Conservation (phyloP, 2,329 filamentous ascomycete genomes). For the Polychaeton citri region DNA sequence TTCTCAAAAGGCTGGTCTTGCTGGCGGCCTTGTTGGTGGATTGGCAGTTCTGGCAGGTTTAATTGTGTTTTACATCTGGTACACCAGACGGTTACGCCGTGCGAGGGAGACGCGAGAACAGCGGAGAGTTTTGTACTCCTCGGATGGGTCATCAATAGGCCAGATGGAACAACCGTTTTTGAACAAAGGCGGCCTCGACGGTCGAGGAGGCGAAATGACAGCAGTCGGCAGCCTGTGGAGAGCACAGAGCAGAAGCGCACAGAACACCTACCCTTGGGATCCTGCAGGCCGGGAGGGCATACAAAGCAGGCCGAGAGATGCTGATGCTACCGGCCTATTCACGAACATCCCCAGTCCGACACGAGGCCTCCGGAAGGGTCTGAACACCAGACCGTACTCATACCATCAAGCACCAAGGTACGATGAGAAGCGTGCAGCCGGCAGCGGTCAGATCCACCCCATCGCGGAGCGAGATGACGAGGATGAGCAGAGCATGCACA, state of each 20-base stretch:
- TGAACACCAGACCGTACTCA: constrained; percentile 22
- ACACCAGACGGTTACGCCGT: constrained; percentile 26
- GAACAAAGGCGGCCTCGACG: constrained; percentile 18
- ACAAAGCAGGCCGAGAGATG: constrained; percentile 13
- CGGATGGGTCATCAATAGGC: constrained; percentile 28
- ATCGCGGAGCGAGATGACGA: constrained; percentile 52
- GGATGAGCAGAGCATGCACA: constrained; percentile 23
- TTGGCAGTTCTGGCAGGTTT: constrained; percentile 28
- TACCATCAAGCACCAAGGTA: constrained; percentile 29
- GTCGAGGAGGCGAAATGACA: constrained; percentile 26
- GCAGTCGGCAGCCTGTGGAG: constrained; percentile 11
- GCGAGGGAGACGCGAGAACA: constrained; percentile 37
- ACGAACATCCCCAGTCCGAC: constrained; percentile 36
- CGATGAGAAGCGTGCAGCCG: constrained; percentile 35
- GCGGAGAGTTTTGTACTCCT: constrained; percentile 30
- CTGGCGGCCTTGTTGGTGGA: constrained; percentile 31
- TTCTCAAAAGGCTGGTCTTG: constrained; percentile 33
- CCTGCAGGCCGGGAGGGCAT: constrained; percentile 15
- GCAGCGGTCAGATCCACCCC: constrained; percentile 44
- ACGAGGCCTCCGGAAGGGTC: constrained; percentile 30
- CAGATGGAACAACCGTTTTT: constrained; percentile 36
- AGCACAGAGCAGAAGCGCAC: constrained; percentile 1
- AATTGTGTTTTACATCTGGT: constrained; percentile 35
- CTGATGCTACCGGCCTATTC: constrained; percentile 33
- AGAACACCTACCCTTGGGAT: constrained; percentile 1